Evolutionary conservation across 192 early-diverging fungal genomes (phyloP).

Genomic region (Linnemannia exigua): DNA sequence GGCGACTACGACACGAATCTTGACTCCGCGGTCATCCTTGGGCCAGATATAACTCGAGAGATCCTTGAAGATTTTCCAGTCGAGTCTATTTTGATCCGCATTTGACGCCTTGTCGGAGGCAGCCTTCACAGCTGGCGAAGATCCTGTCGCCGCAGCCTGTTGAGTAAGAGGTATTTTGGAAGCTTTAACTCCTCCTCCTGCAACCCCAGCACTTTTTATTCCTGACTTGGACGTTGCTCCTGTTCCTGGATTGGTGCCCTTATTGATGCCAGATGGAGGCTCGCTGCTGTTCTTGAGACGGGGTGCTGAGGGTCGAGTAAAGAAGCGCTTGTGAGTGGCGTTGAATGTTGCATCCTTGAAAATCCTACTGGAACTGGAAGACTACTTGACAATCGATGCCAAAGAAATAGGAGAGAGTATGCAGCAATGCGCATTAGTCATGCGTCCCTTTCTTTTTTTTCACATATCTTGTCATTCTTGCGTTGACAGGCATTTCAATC

Average conservation of each 20-base stretch:
- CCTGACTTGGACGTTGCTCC: slow-evolving; percentile 13
- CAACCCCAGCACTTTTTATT: background rate
- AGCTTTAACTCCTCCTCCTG: slow-evolving; percentile 14
- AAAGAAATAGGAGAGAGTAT: background rate
- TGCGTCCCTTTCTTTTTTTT: background rate
- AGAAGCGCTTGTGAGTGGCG: slow-evolving; percentile 26
- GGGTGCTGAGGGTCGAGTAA: slow-evolving; percentile 24
- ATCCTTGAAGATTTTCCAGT: slow-evolving; percentile 80
- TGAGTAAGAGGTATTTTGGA: slow-evolving; percentile 12
- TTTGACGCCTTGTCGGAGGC: slow-evolving; percentile 15
- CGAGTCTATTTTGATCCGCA: slow-evolving; percentile 49
- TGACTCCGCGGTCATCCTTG: slow-evolving; percentile 85
- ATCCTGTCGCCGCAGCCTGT: background rate
- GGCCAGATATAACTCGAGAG: slow-evolving; percentile 91
- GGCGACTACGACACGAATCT: slow-evolving; percentile 89
- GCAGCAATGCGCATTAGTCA: background rate
- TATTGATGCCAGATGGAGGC: background rate
- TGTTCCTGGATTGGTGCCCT: background rate
- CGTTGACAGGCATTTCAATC: background rate
- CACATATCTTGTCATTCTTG: background rate
- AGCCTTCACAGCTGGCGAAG: slow-evolving; percentile 18
- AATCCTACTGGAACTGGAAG: background rate
- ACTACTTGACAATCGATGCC: background rate
- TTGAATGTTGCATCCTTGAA: background rate
- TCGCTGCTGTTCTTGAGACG: slow-evolving; percentile 9